phyloP scores from a whole-genome alignment of 345 rosid genomes.

The Eucalyptus brandiana region DNA sequence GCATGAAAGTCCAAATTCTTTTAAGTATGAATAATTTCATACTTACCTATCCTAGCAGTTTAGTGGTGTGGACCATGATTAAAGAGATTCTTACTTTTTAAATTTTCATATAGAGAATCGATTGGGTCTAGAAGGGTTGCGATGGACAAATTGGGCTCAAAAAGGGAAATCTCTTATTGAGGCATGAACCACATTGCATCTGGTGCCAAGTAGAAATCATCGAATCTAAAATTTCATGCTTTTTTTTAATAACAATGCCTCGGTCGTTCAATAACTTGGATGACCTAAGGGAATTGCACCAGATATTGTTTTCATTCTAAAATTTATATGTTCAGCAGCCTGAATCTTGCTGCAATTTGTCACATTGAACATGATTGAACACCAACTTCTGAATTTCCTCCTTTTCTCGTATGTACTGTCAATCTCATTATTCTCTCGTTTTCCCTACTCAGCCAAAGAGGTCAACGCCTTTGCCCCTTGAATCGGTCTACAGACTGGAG shows the following conservation, averaged over 20 bases:
- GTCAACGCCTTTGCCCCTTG: neutral
- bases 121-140: neutral
- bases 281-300: neutral
- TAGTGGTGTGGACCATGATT: neutral
- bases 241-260: neutral
- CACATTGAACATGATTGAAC: neutral
- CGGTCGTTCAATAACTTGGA: neutral
- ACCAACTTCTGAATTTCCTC: neutral
- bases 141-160: neutral
- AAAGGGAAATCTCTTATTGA: neutral
- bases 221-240: neutral
- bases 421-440: neutral
- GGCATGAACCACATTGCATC: neutral
- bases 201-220: neutral
- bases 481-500: neutral
- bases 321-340: neutral
- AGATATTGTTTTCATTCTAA: neutral
- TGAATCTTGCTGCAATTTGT: neutral
- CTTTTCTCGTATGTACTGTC: neutral
- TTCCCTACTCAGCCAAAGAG: neutral
- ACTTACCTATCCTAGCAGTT: neutral
- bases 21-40: no score
- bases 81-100: neutral
- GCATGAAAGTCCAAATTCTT: neutral
- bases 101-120: neutral